phyloP scores from a whole-genome alignment of 768 basidiomycete genomes.

The Agrocybe pediades region DNA sequence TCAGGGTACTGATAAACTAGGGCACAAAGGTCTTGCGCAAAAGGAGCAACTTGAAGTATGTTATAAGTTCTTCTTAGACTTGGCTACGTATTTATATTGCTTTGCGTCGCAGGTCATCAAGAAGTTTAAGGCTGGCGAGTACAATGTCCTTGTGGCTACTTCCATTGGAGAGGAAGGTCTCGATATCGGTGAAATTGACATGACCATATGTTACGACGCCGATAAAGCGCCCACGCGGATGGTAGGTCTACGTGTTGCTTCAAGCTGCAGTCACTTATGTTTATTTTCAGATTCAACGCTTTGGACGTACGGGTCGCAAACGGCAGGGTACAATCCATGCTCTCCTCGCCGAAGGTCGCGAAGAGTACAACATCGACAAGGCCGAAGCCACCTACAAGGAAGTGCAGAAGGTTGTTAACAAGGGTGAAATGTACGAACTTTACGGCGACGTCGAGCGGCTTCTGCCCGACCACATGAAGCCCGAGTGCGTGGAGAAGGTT shows the following conservation, averaged over 20 bases:
- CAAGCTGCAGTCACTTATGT: background rate
- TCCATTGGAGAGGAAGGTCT: slow-evolving; percentile 98
- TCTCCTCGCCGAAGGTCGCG: slow-evolving; percentile 86
- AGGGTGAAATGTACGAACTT: slow-evolving; percentile 85
- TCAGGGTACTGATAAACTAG: slow-evolving; percentile 82
- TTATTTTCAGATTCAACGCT: slow-evolving; percentile 81
- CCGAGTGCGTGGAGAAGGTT: slow-evolving; percentile 73
- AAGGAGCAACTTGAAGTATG: slow-evolving; percentile 87
- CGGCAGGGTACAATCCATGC: slow-evolving; percentile 89
- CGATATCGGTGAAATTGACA: slow-evolving; percentile 96
- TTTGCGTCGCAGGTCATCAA: slow-evolving; percentile 64
- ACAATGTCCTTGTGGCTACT: slow-evolving; percentile 93
- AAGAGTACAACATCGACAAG: slow-evolving; percentile 88
- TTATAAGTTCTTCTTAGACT: background rate
- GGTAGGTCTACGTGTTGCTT: slow-evolving; percentile 47
- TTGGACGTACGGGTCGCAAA: slow-evolving; percentile 94
- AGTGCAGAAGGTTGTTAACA: slow-evolving; percentile 85
- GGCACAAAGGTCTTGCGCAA: slow-evolving; percentile 87
- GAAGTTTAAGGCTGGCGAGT: slow-evolving; percentile 84
- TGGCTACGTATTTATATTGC: slow-evolving; percentile 10
- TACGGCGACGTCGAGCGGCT: slow-evolving; percentile 92
- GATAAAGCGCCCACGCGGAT: slow-evolving; percentile 96
- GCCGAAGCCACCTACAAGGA: slow-evolving; percentile 85
- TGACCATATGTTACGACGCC: slow-evolving; percentile 95
- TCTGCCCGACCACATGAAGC: slow-evolving; percentile 76